A percentile compares a stretch with the other conserved stretches of the same genome.
Evolutionary conservation across 2,329 filamentous ascomycete species (phyloP).

Genomic region (Colletotrichum tropicale): DNA sequence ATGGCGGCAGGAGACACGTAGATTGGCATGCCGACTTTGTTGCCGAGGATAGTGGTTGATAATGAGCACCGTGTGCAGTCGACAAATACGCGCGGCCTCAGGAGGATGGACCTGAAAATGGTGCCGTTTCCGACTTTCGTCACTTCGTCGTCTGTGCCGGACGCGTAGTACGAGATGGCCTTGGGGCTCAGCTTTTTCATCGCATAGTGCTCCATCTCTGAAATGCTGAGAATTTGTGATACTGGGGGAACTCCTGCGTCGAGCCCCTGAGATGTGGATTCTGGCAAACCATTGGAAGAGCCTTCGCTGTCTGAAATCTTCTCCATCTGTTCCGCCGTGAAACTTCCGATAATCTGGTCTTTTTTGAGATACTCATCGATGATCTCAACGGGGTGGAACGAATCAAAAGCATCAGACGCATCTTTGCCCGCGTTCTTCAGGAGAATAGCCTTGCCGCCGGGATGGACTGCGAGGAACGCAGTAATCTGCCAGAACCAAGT

Average conservation of each 20-base stretch:
- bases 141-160: slow-evolving; percentile 76
- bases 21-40: slow-evolving; percentile 72
- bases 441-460: slow-evolving; percentile 81
- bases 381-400: slow-evolving; percentile 81
- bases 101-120: slow-evolving; percentile 76
- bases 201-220: slow-evolving; percentile 79
- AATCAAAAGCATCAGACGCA: slow-evolving; percentile 85
- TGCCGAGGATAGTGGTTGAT: slow-evolving; percentile 70
- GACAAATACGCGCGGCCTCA: slow-evolving; percentile 81
- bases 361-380: slow-evolving; percentile 77
- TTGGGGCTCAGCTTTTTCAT: slow-evolving; percentile 75
- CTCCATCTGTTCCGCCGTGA: slow-evolving; percentile 55
- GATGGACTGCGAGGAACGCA: slow-evolving; percentile 76
- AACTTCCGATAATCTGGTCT: slow-evolving; percentile 70
- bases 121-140: slow-evolving; percentile 78
- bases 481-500: slow-evolving; percentile 33
- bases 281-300: slow-evolving; percentile 40
- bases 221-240: slow-evolving; percentile 74
- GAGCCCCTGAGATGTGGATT: background rate
- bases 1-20: slow-evolving; percentile 83
- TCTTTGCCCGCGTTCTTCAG: slow-evolving; percentile 80
- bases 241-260: slow-evolving; percentile 51
- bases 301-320: background rate
- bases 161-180: slow-evolving; percentile 89
- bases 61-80: slow-evolving; percentile 77